These are phyloP conservation scores for Ascocoryne sarcoides DNA, from an alignment of 2,329 filamentous ascomycete species.

Conservation along the genomic window DNA sequence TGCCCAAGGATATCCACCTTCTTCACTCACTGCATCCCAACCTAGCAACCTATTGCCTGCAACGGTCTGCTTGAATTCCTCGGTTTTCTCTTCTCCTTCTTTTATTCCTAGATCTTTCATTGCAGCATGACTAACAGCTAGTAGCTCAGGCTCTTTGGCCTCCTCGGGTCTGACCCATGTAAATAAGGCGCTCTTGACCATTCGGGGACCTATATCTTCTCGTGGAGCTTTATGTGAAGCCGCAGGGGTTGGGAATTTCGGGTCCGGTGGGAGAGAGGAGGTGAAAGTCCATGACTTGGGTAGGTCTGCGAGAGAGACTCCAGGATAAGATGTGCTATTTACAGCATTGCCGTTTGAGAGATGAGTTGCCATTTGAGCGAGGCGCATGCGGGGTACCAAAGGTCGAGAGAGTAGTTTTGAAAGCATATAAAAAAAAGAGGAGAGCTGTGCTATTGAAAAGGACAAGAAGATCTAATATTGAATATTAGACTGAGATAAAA, in stretches of 20 bases:
- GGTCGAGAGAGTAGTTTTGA: constrained; percentile 20
- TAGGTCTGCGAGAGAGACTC: constrained; percentile 40
- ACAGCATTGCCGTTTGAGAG: constrained; percentile 23
- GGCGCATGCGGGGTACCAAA: constrained; percentile 29
- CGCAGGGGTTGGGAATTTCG: constrained; percentile 69
- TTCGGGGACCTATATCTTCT: constrained; percentile 65
- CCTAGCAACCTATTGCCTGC: constrained; percentile 78
- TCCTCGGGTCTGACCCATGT: constrained; percentile 82
- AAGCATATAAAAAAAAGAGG: constrained; percentile 23
- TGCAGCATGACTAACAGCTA: constrained; percentile 71
- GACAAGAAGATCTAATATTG: no score
- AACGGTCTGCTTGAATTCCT: constrained; percentile 69
- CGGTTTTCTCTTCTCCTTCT: constrained; percentile 55
- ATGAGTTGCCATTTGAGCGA: constrained; percentile 38
- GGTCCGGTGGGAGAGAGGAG: constrained; percentile 64
- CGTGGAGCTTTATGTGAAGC: constrained; percentile 75
- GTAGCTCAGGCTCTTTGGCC: constrained; percentile 63
- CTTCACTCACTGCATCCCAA: constrained; percentile 55
- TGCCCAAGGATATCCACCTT: constrained; percentile 89
- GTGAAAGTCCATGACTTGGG: constrained; percentile 60
- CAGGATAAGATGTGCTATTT: constrained; percentile 13
- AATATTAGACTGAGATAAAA: background rate
- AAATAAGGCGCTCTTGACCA: constrained; percentile 78
- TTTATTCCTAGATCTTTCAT: constrained; percentile 73
- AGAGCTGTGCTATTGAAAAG: no score